Percentiles rank a stretch among this genome's conserved stretches.
phyloP scores from a whole-genome alignment of 192 early-diverging fungal species.

The Backusella parvicylindrica region DNA sequence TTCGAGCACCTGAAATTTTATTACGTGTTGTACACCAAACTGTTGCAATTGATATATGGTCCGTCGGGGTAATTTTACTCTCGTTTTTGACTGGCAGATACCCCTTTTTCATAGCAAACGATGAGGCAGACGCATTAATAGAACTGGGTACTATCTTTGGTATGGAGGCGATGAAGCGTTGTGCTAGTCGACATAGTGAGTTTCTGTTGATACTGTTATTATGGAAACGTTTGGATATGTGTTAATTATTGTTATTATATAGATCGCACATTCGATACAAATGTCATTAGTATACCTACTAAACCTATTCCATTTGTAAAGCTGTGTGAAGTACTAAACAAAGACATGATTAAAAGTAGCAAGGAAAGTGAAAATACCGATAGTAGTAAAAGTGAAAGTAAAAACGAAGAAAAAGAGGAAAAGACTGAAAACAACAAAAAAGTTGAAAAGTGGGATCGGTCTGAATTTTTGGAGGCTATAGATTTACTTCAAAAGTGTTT shows the following conservation, averaged over 20 bases:
- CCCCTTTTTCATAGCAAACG: slow-evolving; percentile 87
- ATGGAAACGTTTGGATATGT: no score
- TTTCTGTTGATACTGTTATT: not conserved
- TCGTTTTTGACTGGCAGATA: slow-evolving; percentile 77
- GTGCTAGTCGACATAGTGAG: slow-evolving; percentile 61
- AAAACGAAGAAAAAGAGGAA: not conserved
- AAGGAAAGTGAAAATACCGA: no score
- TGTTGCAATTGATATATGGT: slow-evolving; percentile 88
- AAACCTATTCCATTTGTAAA: slow-evolving; percentile 27
- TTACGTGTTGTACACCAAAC: slow-evolving; percentile 78
- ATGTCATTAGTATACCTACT: slow-evolving; percentile 41
- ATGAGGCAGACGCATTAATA: slow-evolving; percentile 82
- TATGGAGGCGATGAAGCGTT: slow-evolving; percentile 64
- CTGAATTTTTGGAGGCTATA: slow-evolving; percentile 44
- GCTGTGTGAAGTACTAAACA: slow-evolving; percentile 41
- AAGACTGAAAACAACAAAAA: not conserved
- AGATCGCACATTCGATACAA: slow-evolving; percentile 59
- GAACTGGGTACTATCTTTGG: slow-evolving; percentile 86
- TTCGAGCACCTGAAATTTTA: slow-evolving; percentile 90
- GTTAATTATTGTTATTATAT: not conserved
- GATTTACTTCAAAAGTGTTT: slow-evolving; percentile 64
- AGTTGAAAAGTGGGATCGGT: slow-evolving; percentile 28
- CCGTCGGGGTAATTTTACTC: slow-evolving; percentile 83
- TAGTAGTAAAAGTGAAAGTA: no score
- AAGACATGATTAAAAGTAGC: not conserved